Evolutionary conservation across 2,329 filamentous ascomycete species (phyloP).

Genomic region (Neofusicoccum parvum): DNA sequence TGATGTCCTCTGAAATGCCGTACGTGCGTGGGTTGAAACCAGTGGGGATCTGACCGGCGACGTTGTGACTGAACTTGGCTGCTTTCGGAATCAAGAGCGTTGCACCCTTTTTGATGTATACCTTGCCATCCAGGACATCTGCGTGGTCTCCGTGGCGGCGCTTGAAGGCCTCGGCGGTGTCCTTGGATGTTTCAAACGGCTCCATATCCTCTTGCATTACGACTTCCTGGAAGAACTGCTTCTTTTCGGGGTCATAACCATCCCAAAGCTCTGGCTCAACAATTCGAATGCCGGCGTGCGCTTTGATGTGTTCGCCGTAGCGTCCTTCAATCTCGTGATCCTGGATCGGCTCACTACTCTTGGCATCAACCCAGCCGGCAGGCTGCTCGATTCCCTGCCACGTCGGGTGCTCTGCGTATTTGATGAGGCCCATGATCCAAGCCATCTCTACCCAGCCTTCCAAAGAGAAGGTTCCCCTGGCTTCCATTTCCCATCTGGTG

Average conservation of each 20-base stretch:
- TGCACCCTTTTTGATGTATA: constrained; percentile 35
- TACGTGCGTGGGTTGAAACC: constrained; percentile 40
- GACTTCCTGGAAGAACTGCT: neutral
- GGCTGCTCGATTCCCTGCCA: constrained; percentile 60
- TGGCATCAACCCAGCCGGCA: constrained; percentile 35
- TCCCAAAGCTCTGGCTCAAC: constrained; percentile 32
- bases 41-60: constrained; percentile 40
- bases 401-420: constrained; percentile 39
- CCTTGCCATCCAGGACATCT: constrained; percentile 10
- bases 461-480: constrained; percentile 79
- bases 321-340: constrained; percentile 36
- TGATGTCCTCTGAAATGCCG: constrained; percentile 41
- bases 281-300: constrained; percentile 39
- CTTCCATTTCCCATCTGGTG: constrained; percentile 91
- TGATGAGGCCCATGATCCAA: constrained; percentile 92
- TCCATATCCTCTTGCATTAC: neutral
- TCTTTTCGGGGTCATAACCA: constrained; percentile 28
- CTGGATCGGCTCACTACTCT: constrained; percentile 30
- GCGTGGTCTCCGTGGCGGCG: neutral
- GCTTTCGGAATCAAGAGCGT: constrained; percentile 38
- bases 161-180: neutral
- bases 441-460: constrained; percentile 91
- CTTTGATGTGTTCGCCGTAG: constrained; percentile 35
- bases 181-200: neutral
- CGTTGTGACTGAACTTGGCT: constrained; percentile 29